These are phyloP conservation scores for Penicillium manginii DNA, from an alignment of 495 filamentous ascomycete genomes.

Conservation along the genomic window DNA sequence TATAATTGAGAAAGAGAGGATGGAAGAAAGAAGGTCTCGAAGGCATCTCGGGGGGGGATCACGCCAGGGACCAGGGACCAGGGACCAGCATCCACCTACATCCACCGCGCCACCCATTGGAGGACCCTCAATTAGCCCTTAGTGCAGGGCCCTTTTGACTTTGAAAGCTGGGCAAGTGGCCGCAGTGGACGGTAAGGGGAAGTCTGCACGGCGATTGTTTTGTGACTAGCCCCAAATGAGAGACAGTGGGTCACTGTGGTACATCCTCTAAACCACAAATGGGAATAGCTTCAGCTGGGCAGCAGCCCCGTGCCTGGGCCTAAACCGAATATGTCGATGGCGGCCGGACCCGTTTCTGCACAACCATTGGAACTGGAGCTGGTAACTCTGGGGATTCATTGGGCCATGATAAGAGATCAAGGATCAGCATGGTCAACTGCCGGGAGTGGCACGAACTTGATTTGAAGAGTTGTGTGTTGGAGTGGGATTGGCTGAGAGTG, in stretches of 20 bases:
- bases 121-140: not conserved
- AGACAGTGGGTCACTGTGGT: not conserved
- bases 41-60: slow-evolving; percentile 11
- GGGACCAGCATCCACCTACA: slow-evolving; percentile 13
- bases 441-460: not conserved
- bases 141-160: slow-evolving; percentile 1
- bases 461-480: not conserved
- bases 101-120: slow-evolving; percentile 14
- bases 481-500: not conserved
- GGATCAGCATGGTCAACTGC: not conserved
- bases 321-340: slow-evolving; percentile 4
- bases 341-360: not conserved
- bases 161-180: not conserved
- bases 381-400: slow-evolving; percentile 4
- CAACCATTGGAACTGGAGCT: not conserved
- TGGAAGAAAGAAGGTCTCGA: not conserved
- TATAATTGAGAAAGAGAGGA: slow-evolving; percentile 1
- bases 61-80: slow-evolving; percentile 26
- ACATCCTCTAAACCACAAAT: slow-evolving; percentile 2
- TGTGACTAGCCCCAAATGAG: not conserved
- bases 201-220: slow-evolving; percentile 20
- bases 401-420: not conserved
- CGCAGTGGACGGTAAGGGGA: slow-evolving; percentile 22
- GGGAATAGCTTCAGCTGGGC: slow-evolving; percentile 6
- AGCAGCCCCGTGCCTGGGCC: slow-evolving; percentile 24